Conservation (phyloP, 2,329 filamentous ascomycete species). For the Mycosphaerella arachidis region DNA sequence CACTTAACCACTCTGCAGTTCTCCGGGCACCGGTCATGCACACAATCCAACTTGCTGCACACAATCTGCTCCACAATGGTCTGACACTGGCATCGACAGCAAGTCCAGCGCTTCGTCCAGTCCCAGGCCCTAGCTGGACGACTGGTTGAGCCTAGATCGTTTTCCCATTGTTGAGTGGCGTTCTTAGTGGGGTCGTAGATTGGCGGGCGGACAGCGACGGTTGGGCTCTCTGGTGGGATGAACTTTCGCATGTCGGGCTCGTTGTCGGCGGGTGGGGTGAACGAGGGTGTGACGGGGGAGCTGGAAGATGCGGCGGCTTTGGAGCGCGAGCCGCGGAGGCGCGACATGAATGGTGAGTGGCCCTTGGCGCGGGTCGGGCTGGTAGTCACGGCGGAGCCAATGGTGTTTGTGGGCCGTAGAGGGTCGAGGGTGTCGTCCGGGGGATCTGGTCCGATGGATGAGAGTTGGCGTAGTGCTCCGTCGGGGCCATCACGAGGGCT, state of each 20-base stretch:
- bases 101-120: slow-evolving; percentile 27
- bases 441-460: background rate
- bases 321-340: slow-evolving; percentile 1
- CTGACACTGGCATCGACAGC: slow-evolving; percentile 23
- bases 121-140: slow-evolving; percentile 20
- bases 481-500: background rate
- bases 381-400: background rate
- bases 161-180: slow-evolving; percentile 17
- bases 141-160: slow-evolving; percentile 9
- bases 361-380: background rate
- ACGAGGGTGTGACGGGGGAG: background rate
- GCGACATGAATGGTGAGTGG: background rate
- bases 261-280: background rate
- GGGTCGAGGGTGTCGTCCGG: background rate
- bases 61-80: slow-evolving; percentile 30
- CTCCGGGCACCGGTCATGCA: slow-evolving; percentile 25
- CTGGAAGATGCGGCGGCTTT: background rate
- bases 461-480: background rate
- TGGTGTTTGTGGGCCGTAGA: background rate
- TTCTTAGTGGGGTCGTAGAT: slow-evolving; percentile 15
- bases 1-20: slow-evolving; percentile 6
- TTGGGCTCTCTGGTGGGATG: background rate
- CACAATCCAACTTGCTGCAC: slow-evolving; percentile 26
- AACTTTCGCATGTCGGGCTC: background rate
- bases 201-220: slow-evolving; percentile 17